Percentiles rank a stretch among this genome's conserved stretches.
Conservation (phyloP, 2,329 filamentous ascomycete species). For the Aspergillus sp. region DNA sequence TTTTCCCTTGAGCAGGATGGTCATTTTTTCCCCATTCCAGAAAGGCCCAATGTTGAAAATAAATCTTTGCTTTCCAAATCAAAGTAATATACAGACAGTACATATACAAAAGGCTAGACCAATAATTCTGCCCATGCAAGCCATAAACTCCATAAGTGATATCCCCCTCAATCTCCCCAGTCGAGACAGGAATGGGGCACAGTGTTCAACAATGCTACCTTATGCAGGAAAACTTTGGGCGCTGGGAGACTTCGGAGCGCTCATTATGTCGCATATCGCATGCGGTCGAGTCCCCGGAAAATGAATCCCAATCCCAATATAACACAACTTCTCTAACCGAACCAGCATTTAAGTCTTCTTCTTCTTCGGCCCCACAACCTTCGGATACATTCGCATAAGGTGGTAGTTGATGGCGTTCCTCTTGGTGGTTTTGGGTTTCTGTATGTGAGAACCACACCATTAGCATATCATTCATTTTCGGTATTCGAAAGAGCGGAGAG, state of each 20-base stretch:
- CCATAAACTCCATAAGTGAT: conserved; percentile 11
- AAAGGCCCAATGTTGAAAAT: not conserved
- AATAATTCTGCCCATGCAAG: conserved; percentile 5
- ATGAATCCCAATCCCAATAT: not conserved
- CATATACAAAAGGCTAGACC: conserved; percentile 11
- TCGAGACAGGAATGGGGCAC: not conserved
- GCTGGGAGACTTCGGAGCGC: not conserved
- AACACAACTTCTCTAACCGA: not conserved
- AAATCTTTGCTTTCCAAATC: not conserved
- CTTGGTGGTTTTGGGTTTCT: conserved; percentile 58
- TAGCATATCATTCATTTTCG: not conserved
- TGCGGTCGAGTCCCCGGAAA: not conserved
- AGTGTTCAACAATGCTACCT: not conserved
- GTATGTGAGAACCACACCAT: conserved; percentile 16
- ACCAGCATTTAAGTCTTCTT: conserved; percentile 47
- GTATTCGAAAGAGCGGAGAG: not conserved
- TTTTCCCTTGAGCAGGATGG: not conserved
- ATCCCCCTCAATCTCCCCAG: not conserved
- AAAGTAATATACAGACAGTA: conserved; percentile 14
- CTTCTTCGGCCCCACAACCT: conserved; percentile 71
- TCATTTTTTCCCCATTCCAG: not conserved
- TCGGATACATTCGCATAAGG: conserved; percentile 72
- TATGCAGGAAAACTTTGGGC: not conserved
- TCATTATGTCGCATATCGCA: not conserved
- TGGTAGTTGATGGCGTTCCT: conserved; percentile 92